Conservation (phyloP, 2,329 filamentous ascomycete species). For the Colletotrichum spaethianum region DNA sequence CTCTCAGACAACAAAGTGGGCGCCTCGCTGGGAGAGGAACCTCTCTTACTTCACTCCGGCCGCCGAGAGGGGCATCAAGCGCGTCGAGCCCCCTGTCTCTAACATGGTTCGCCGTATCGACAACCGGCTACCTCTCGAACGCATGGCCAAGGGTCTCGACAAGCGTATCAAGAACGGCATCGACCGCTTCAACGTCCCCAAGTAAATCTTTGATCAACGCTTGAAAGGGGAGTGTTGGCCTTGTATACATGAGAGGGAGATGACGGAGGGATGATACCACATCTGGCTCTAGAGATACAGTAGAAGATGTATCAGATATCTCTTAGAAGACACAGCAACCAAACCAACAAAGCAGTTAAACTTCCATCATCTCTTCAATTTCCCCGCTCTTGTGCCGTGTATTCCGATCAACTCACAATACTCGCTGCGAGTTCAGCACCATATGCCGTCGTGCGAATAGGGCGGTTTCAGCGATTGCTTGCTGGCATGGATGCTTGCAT, state of each 20-base stretch:
- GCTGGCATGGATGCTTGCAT: slow-evolving; percentile 30
- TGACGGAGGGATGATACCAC: slow-evolving; percentile 21
- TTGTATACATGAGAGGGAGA: background rate
- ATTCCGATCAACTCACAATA: background rate
- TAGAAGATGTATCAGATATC: slow-evolving; percentile 31
- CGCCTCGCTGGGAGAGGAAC: slow-evolving; percentile 72
- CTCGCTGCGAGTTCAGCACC: background rate
- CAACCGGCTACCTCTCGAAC: slow-evolving; percentile 64
- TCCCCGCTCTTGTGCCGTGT: background rate
- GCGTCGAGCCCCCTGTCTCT: slow-evolving; percentile 63
- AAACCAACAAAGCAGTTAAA: slow-evolving; percentile 26
- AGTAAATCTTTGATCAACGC: slow-evolving; percentile 1
- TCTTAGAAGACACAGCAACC: slow-evolving; percentile 12
- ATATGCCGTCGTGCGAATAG: background rate
- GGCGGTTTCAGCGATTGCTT: slow-evolving; percentile 4
- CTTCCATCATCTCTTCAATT: background rate
- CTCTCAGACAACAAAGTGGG: slow-evolving; percentile 70
- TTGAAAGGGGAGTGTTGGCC: background rate
- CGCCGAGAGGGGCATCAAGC: slow-evolving; percentile 64
- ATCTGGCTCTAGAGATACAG: slow-evolving; percentile 28
- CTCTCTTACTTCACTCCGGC: slow-evolving; percentile 67
- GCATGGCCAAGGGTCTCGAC: slow-evolving; percentile 64
- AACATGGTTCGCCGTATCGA: slow-evolving; percentile 62
- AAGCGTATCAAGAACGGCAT: slow-evolving; percentile 63
- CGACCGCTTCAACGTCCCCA: slow-evolving; percentile 47